These are phyloP conservation scores for Rhizopus sp. DNA, from an alignment of 371 early-diverging fungal genomes.

Conservation along the genomic window DNA sequence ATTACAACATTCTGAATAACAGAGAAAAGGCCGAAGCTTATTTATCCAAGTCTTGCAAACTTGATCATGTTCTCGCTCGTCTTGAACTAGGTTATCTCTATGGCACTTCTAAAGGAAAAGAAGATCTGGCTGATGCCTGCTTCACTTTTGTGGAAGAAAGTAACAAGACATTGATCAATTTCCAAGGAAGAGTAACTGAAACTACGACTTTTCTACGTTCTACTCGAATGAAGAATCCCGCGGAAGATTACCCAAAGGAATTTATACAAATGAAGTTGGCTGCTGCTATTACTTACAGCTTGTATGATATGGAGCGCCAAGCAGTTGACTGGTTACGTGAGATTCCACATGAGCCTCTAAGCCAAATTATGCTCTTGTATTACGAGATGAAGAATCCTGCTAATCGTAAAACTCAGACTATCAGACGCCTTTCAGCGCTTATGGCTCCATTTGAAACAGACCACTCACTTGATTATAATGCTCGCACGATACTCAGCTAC, in stretches of 20 bases:
- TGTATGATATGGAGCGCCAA: slow-evolving; percentile 24
- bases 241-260: slow-evolving; percentile 15
- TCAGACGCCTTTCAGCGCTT: neutral
- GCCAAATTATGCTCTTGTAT: slow-evolving; percentile 20
- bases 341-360: slow-evolving; percentile 10
- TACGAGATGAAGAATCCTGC: slow-evolving; percentile 19
- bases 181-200: slow-evolving; percentile 15
- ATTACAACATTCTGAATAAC: slow-evolving; percentile 11
- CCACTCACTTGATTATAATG: slow-evolving; percentile 10
- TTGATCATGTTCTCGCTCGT: slow-evolving; percentile 16
- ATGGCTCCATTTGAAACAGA: slow-evolving; percentile 8
- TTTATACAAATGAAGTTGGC: slow-evolving; percentile 23
- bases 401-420: slow-evolving; percentile 1
- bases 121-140: slow-evolving; percentile 17
- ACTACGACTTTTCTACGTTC: slow-evolving; percentile 11
- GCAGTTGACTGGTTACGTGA: slow-evolving; percentile 24
- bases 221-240: slow-evolving; percentile 3
- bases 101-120: slow-evolving; percentile 11
- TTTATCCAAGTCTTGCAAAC: slow-evolving; percentile 10
- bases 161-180: slow-evolving; percentile 10
- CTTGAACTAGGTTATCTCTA: slow-evolving; percentile 26
- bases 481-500: slow-evolving; percentile 18
- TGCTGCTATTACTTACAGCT: slow-evolving; percentile 25
- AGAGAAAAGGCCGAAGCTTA: slow-evolving; percentile 7
- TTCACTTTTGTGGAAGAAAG: slow-evolving; percentile 16